Evolutionary conservation across 2,329 filamentous ascomycete genomes (phyloP).

Genomic region (Phialophora chinensis): DNA sequence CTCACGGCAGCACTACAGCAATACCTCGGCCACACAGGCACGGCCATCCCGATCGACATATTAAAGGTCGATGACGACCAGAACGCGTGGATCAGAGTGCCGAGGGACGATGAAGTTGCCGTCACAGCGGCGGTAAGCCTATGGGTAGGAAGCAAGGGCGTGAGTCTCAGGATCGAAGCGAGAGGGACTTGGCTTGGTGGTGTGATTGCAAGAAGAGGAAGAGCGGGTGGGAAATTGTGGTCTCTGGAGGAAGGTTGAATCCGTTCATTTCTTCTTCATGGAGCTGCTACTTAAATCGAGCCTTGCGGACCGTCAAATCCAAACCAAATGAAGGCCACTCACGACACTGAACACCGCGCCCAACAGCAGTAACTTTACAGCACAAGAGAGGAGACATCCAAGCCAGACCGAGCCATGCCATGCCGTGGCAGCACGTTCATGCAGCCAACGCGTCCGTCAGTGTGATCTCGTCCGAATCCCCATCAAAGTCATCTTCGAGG

Average conservation of each 20-base stretch:
- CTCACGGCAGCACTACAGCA: slow-evolving; percentile 54
- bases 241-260: slow-evolving; percentile 23
- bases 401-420: background rate
- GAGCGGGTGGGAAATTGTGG: slow-evolving; percentile 31
- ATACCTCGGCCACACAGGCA: slow-evolving; percentile 55
- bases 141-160: slow-evolving; percentile 45
- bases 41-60: slow-evolving; percentile 56
- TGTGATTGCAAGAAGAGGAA: slow-evolving; percentile 24
- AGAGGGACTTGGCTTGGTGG: slow-evolving; percentile 38
- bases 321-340: background rate
- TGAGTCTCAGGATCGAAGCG: slow-evolving; percentile 38
- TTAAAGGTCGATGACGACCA: slow-evolving; percentile 45
- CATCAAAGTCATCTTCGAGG: slow-evolving; percentile 20
- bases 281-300: background rate
- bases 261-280: background rate
- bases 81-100: slow-evolving; percentile 53
- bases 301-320: background rate
- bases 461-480: slow-evolving; percentile 28
- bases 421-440: background rate
- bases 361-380: background rate
- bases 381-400: background rate
- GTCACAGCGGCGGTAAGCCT: slow-evolving; percentile 54
- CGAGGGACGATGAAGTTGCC: slow-evolving; percentile 51
- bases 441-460: slow-evolving; percentile 19
- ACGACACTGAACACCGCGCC: background rate